Conservation (phyloP, 495 filamentous ascomycete genomes). For the Aspergillus ellipticus region DNA sequence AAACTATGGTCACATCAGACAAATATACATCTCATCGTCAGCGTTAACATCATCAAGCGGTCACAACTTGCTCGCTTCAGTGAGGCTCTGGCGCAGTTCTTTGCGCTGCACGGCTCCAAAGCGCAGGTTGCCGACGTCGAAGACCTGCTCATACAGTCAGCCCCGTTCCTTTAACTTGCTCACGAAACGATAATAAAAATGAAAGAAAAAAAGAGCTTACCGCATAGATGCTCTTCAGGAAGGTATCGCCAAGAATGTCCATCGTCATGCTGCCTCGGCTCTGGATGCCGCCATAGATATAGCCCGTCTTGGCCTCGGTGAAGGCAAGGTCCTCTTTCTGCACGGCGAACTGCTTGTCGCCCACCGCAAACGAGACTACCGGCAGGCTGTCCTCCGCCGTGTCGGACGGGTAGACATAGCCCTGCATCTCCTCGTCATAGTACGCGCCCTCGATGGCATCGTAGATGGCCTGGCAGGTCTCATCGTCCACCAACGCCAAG, state of each 20-base stretch:
- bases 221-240: slow-evolving; percentile 72
- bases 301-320: slow-evolving; percentile 53
- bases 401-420: slow-evolving; percentile 61
- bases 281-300: slow-evolving; percentile 74
- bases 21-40: no score
- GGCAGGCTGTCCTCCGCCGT: slow-evolving; percentile 60
- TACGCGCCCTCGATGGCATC: slow-evolving; percentile 61
- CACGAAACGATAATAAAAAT: slow-evolving; percentile 14
- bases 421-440: slow-evolving; percentile 62
- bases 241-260: slow-evolving; percentile 72
- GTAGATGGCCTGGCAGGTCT: slow-evolving; percentile 64
- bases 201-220: slow-evolving; percentile 48
- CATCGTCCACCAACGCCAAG: slow-evolving; percentile 65
- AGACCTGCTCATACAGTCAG: slow-evolving; percentile 48
- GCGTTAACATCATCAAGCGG: no score
- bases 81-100: slow-evolving; percentile 2
- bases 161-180: background rate
- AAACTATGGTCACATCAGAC: no score
- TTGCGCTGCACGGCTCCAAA: slow-evolving; percentile 61
- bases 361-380: slow-evolving; percentile 64
- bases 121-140: slow-evolving; percentile 67
- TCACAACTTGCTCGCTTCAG: background rate
- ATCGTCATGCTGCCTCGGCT: slow-evolving; percentile 61
- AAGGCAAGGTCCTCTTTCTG: slow-evolving; percentile 72
- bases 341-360: slow-evolving; percentile 59